Evolutionary conservation across 768 basidiomycete species (phyloP).

Genomic region (Macrolepiota dolichaula): DNA sequence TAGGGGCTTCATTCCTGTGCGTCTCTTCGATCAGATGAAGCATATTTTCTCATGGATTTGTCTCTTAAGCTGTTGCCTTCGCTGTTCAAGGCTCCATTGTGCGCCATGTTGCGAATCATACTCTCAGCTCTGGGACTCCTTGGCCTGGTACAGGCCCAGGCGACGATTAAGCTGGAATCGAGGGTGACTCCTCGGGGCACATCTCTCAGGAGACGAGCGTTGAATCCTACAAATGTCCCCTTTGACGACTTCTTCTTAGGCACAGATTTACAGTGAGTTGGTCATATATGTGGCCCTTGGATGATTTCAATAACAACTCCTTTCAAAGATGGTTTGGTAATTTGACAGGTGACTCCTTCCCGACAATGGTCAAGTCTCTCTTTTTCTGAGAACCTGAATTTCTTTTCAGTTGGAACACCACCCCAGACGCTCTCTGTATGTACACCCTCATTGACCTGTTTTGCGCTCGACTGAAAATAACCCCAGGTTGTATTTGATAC

Average conservation of each 20-base stretch:
- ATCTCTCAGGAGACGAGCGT: conserved; percentile 28
- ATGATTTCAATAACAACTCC: not conserved
- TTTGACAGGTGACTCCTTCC: conserved; percentile 33
- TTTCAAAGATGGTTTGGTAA: conserved; percentile 48
- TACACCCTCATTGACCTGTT: not conserved
- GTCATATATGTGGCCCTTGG: not conserved
- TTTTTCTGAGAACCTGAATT: not conserved
- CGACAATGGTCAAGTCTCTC: not conserved
- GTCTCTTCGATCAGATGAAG: not conserved
- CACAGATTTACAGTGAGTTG: conserved; percentile 51
- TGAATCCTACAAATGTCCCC: conserved; percentile 38
- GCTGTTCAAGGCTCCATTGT: not conserved
- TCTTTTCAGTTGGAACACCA: conserved; percentile 45
- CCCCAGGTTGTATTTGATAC: conserved; percentile 56
- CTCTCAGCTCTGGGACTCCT: conserved; percentile 1
- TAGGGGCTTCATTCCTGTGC: not conserved
- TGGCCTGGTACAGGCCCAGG: conserved; percentile 8
- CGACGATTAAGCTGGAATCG: conserved; percentile 28
- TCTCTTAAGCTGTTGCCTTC: not conserved
- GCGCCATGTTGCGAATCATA: not conserved
- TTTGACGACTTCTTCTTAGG: conserved; percentile 52
- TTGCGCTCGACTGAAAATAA: not conserved
- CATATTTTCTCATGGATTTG: conserved; percentile 1
- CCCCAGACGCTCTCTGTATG: conserved; percentile 43
- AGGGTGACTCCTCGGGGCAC: conserved; percentile 19